These are phyloP conservation scores for Ilex asprella DNA, from an alignment of 257 asterid genomes.

Conservation along the genomic window DNA sequence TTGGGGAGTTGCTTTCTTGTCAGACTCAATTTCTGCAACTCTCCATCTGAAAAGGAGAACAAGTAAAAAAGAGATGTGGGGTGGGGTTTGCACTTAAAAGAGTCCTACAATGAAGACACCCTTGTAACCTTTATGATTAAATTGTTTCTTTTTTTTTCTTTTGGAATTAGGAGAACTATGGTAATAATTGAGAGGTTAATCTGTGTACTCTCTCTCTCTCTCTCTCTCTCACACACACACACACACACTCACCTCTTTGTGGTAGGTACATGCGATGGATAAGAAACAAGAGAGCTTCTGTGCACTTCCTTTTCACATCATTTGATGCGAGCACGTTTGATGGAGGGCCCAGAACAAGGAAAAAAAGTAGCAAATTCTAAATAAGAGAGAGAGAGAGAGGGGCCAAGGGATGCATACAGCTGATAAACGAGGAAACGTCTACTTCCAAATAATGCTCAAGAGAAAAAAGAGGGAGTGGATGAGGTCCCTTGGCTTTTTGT, in stretches of 20 bases:
- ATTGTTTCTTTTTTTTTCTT: conserved; percentile 9
- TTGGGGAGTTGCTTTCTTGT: conserved; percentile 41
- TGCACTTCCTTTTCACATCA: conserved; percentile 10
- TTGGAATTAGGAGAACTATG: conserved; percentile 10
- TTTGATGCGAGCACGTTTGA: conserved; percentile 18
- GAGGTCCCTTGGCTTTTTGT: conserved; percentile 5
- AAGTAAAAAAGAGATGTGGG: conserved; percentile 17
- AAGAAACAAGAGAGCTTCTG: conserved; percentile 14
- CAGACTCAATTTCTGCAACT: conserved; percentile 36
- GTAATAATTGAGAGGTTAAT: conserved; percentile 32
- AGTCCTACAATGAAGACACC: not conserved
- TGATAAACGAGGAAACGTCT: conserved; percentile 29
- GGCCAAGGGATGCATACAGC: conserved; percentile 4
- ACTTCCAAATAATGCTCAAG: conserved; percentile 18
- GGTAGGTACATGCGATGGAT: conserved; percentile 27
- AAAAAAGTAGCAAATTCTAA: not conserved
- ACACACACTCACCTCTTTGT: not conserved
- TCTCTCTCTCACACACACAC: not conserved
- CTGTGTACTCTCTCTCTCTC: not conserved
- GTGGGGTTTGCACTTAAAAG: conserved; percentile 27
- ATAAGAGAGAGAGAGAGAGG: too few species aligned
- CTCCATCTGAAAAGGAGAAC: conserved; percentile 21
- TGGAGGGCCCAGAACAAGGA: not conserved
- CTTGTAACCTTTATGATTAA: conserved; percentile 14
- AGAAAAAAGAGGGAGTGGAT: conserved; percentile 13